Conservation (phyloP, 139 green algal genomes). For the Zygnema cylindricum region DNA sequence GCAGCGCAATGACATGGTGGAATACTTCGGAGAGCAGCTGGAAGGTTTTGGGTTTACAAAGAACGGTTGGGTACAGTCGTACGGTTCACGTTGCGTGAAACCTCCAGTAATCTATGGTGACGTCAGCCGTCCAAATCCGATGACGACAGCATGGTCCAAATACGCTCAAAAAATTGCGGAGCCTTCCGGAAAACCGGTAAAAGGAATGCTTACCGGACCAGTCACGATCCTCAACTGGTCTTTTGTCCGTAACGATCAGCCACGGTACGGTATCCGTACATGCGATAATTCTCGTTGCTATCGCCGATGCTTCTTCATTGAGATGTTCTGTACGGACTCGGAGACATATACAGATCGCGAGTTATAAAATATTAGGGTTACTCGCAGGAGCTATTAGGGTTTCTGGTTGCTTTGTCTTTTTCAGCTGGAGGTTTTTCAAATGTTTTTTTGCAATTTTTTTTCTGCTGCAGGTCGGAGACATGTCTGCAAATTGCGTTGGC, state of each 20-base stretch:
- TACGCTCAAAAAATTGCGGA: conserved; percentile 76
- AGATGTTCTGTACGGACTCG: too few relatives aligned
- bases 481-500: conserved; percentile 82
- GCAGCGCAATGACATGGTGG: conserved; percentile 71
- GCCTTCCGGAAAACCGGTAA: conserved; percentile 72
- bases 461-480: conserved; percentile 66
- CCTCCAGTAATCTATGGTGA: conserved; percentile 84
- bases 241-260: conserved; percentile 86
- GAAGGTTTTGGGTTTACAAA: conserved; percentile 79
- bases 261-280: too few relatives aligned
- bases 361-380: too few relatives aligned
- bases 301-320: too few relatives aligned
- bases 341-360: too few relatives aligned
- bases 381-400: too few relatives aligned
- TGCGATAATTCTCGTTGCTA: too few relatives aligned
- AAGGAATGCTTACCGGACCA: conserved; percentile 92
- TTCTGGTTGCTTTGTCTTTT: too few relatives aligned
- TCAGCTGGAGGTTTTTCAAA: too few relatives aligned
- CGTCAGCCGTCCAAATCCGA: conserved; percentile 70
- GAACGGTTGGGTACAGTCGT: conserved; percentile 68
- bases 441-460: conserved; percentile 47
- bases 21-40: conserved; percentile 89
- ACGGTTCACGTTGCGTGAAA: conserved; percentile 85
- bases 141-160: conserved; percentile 84
- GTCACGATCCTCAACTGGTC: conserved; percentile 94